Base-by-base conservation (phyloP, 2,329 filamentous ascomycete species). In the Geosmithia flava region DNA sequence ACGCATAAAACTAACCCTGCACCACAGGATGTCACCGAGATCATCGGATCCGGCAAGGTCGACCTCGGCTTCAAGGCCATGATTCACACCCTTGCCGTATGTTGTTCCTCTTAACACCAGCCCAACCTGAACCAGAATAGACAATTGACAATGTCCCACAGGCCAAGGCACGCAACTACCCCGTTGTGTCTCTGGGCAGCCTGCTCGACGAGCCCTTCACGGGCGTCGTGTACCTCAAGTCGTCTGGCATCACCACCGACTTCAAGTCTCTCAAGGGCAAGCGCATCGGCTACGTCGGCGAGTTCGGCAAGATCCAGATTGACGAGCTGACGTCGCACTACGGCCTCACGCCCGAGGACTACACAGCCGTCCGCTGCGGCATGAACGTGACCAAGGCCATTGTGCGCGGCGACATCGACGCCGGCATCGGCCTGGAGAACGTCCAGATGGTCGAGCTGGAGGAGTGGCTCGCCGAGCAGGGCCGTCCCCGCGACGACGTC, bases 261-360 rank as follows among this genome's bases (percentile, higher is more conserved):
- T 88, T 89, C 68, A 76, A 72, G 60, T 82, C 81, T 41, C 76
- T 89, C 55, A 83, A 82, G 65, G 84, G 83, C 55, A 87, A 87
- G 68, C 78, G 75, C 20, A 88, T 88, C 60, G 85, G 85, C 60
- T 88, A 88, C 55, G 84, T 88, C 49, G 84, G 84, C 56, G 85
- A 88, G 62, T 88, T 88, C 53, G 85, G 85, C 65, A 89, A 83
- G 76, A 87, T 88, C 61, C 84, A 88, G 68, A 87, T 89, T 55
- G 85, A 89, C 61, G 85, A 89, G 61, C 75, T 89, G 52, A 88
- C 84, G 45, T 80, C 80, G 44, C 78, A 88, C 72, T 87, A 87
- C 61, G 83, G 82, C 60, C 86, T 88, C 78, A 73, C 75, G 1
- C 78, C 83, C 0, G 65, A 70, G 6, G 83, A 88, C 68, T 88